A percentile compares a stretch with the other conserved stretches of the same genome.
Conservation (phyloP, 1,284 basidiomycete genomes). For the Irpex sp. region DNA sequence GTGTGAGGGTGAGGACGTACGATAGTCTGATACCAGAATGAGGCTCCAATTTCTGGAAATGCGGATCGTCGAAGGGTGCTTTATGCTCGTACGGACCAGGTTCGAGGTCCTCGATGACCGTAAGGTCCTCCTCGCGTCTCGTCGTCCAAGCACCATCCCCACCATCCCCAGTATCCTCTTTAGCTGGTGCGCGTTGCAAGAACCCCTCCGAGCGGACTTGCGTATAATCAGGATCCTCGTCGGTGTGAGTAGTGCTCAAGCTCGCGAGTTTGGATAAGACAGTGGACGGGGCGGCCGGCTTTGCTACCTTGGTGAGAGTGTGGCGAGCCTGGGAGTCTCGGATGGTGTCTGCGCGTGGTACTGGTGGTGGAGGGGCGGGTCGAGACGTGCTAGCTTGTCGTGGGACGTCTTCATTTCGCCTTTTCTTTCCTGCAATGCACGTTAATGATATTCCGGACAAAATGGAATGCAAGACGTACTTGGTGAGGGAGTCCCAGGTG, state of each 20-base stretch:
- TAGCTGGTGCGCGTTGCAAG: constrained; percentile 26
- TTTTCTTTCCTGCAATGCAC: constrained; percentile 39
- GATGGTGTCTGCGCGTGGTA: not conserved
- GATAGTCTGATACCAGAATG: constrained; percentile 83
- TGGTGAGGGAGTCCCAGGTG: constrained; percentile 66
- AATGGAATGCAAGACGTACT: constrained; percentile 40
- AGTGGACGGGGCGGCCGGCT: constrained; percentile 38
- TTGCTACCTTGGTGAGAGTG: not conserved
- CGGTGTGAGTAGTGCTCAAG: constrained; percentile 23
- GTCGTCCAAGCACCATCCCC: not conserved
- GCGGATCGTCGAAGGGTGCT: constrained; percentile 62
- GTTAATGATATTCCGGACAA: not conserved
- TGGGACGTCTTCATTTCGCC: constrained; percentile 16
- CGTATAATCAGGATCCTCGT: constrained; percentile 15
- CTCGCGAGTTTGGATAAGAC: constrained; percentile 45
- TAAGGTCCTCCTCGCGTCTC: constrained; percentile 63
- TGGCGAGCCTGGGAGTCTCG: not conserved
- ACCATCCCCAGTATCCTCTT: not conserved
- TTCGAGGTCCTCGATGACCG: constrained; percentile 70
- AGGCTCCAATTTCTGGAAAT: constrained; percentile 78
- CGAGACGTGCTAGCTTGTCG: not conserved
- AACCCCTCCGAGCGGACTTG: constrained; percentile 40
- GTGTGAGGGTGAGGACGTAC: constrained; percentile 39
- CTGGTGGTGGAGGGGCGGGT: not conserved
- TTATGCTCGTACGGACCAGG: constrained; percentile 74